phyloP scores from a whole-genome alignment of 2,329 filamentous ascomycete species.

The Fusarium newnesense region DNA sequence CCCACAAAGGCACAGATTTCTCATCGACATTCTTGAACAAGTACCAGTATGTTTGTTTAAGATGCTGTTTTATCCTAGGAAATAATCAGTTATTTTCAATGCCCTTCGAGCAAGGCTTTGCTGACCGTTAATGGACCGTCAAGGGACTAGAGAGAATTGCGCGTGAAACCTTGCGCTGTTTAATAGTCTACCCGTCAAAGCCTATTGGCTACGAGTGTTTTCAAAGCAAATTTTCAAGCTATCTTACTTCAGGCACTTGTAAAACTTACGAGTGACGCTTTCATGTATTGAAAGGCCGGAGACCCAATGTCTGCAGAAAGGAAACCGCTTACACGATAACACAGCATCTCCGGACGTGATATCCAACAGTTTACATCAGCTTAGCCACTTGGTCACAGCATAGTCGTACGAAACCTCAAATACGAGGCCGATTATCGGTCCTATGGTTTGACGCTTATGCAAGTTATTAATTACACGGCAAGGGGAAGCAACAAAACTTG shows the following conservation, averaged over 20 bases:
- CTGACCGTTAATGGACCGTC: no score
- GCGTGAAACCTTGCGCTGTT: neutral
- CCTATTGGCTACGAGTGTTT: neutral
- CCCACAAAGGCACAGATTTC: neutral
- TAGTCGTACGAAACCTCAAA: neutral
- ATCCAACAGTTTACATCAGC: neutral
- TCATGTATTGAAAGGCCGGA: neutral
- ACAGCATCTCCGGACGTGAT: neutral
- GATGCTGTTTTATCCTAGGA: no score
- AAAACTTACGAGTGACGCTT: neutral
- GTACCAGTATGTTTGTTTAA: no score
- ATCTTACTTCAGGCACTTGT: no score
- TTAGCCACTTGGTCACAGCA: neutral
- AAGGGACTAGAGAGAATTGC: neutral
- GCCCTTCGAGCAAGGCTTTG: neutral
- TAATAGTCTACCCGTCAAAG: fast-evolving
- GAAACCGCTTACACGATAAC: neutral
- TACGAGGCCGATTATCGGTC: neutral
- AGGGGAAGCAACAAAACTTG: no score
- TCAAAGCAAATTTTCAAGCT: neutral
- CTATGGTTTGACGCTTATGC: neutral
- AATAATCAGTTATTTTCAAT: neutral
- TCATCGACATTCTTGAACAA: no score
- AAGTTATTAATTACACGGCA: neutral
- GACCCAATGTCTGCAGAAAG: fast-evolving